Conservation (phyloP, 768 basidiomycete species). For the Podaxis sp. region DNA sequence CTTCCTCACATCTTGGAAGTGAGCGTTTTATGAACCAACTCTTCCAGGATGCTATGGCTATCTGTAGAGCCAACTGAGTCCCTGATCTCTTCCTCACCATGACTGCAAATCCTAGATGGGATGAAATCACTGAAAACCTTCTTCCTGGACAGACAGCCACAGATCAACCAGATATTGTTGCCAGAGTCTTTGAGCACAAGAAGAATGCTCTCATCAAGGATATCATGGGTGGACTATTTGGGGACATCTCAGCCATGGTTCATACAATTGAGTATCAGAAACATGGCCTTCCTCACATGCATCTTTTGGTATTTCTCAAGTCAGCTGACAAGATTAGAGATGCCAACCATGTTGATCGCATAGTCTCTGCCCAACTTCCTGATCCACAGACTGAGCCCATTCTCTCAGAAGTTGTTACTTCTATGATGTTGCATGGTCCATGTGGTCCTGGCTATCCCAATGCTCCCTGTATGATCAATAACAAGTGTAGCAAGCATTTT, state of each 20-base stretch:
- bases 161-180: conserved; percentile 49
- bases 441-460: conserved; percentile 34
- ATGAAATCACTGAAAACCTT: conserved; percentile 37
- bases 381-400: conserved; percentile 34
- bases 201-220: conserved; percentile 34
- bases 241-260: conserved; percentile 37
- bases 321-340: conserved; percentile 29
- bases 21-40: conserved; percentile 37
- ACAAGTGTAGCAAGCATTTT: conserved; percentile 39
- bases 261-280: conserved; percentile 58
- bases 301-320: conserved; percentile 44
- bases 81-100: conserved; percentile 47
- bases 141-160: conserved; percentile 34
- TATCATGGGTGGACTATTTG: conserved; percentile 40
- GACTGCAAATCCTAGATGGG: conserved; percentile 48
- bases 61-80: conserved; percentile 31
- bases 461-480: conserved; percentile 40
- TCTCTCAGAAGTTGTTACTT: conserved; percentile 38
- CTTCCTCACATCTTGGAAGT: conserved; percentile 27
- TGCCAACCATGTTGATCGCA: conserved; percentile 35
- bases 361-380: conserved; percentile 42
- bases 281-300: conserved; percentile 51
- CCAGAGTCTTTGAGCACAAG: conserved; percentile 45
- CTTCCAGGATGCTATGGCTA: conserved; percentile 43
- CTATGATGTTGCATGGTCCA: conserved; percentile 48